A percentile compares a stretch with the other conserved stretches of the same genome.
Evolutionary conservation across 257 asterid genomes (phyloP).

Genomic region (Lantana camara): DNA sequence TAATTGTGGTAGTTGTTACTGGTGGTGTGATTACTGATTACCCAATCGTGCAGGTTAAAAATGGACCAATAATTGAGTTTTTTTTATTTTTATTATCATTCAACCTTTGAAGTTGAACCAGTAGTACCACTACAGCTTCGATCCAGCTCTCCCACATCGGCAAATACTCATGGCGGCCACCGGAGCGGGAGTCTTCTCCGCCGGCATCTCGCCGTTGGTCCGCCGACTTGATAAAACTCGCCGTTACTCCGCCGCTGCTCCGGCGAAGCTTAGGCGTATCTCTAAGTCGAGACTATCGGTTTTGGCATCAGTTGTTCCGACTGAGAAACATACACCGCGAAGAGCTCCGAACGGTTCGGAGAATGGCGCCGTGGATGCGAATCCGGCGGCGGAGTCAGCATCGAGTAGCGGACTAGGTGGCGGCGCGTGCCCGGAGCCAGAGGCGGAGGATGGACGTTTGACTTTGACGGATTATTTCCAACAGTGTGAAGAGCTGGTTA

Average conservation of each 20-base stretch:
- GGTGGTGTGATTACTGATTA: too few species aligned
- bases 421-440: constrained; percentile 20
- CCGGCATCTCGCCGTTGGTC: constrained; percentile 24
- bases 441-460: constrained; percentile 23
- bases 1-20: too few species aligned
- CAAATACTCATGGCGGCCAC: constrained; percentile 34
- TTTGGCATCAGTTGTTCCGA: constrained; percentile 30
- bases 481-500: constrained; percentile 44
- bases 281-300: constrained; percentile 27
- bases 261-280: neutral
- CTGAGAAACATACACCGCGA: constrained; percentile 26
- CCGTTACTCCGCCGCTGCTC: constrained; percentile 15
- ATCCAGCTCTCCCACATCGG: too few species aligned
- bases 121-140: too few species aligned
- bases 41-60: too few species aligned
- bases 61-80: neutral
- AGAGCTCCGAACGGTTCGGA: constrained; percentile 18
- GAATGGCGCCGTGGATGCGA: constrained; percentile 27
- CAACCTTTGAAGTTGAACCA: too few species aligned
- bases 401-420: constrained; percentile 7
- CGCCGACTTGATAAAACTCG: constrained; percentile 19
- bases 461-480: constrained; percentile 53
- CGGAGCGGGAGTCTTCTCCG: constrained; percentile 30
- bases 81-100: neutral
- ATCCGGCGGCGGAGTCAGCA: constrained; percentile 12